A percentile compares a stretch with the other conserved stretches of the same genome.
Evolutionary conservation across 371 early-diverging fungal species (phyloP).

Genomic region (Rhizopus sp.): DNA sequence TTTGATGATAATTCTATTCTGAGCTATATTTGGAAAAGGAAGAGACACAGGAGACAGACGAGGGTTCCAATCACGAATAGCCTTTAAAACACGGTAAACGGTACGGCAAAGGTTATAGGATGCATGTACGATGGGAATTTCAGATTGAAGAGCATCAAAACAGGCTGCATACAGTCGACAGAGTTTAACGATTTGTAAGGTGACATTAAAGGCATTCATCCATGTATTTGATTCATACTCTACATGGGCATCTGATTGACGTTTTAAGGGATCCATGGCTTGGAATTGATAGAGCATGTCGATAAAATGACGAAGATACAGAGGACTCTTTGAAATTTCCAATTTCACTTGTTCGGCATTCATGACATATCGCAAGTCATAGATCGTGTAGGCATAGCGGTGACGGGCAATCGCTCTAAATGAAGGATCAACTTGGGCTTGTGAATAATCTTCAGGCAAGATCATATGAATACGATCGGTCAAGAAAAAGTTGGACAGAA

Average conservation of each 20-base stretch:
- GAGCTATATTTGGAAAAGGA: not conserved
- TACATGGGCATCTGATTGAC: slow-evolving; percentile 76
- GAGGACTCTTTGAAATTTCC: slow-evolving; percentile 53
- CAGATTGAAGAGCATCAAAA: slow-evolving; percentile 35
- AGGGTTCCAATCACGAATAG: slow-evolving; percentile 56
- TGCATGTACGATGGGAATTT: slow-evolving; percentile 11
- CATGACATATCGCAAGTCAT: slow-evolving; percentile 82
- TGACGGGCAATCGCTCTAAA: slow-evolving; percentile 74
- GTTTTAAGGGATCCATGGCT: slow-evolving; percentile 87
- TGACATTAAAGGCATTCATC: slow-evolving; percentile 89
- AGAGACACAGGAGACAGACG: slow-evolving; percentile 20
- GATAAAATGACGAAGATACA: slow-evolving; percentile 75
- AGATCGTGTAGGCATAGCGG: slow-evolving; percentile 83
- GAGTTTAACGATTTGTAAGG: slow-evolving; percentile 76
- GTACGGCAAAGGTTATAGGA: slow-evolving; percentile 38
- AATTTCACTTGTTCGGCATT: slow-evolving; percentile 61
- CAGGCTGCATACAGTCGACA: slow-evolving; percentile 81
- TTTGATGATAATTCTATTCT: slow-evolving; percentile 16
- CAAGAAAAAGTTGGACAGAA: slow-evolving; percentile 72
- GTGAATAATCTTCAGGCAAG: slow-evolving; percentile 36
- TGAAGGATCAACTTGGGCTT: slow-evolving; percentile 71
- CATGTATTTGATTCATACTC: slow-evolving; percentile 91
- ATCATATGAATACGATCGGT: slow-evolving; percentile 50
- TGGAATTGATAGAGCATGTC: slow-evolving; percentile 85
- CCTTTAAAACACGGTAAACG: slow-evolving; percentile 49